phyloP scores from a whole-genome alignment of 257 asterid genomes.

The Thymus quinquecostatus region DNA sequence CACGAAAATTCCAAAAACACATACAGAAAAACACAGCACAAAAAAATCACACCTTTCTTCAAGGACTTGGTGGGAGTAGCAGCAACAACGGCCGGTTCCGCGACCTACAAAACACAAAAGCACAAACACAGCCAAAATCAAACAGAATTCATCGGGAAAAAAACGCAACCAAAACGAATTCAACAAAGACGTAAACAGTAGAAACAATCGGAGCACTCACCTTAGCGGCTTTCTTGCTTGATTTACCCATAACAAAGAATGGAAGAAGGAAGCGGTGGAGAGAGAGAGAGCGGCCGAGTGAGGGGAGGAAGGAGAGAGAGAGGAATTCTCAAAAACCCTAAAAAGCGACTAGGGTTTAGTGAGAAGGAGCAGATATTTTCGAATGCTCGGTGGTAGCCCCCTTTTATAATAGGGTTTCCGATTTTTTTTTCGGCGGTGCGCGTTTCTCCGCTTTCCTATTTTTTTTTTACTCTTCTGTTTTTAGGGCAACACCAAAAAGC shows the following conservation, averaged over 20 bases:
- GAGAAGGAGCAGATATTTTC: slow-evolving; percentile 23
- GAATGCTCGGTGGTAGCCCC: neutral
- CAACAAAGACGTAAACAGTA: neutral
- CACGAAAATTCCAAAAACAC: neutral
- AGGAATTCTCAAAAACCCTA: slow-evolving; percentile 33
- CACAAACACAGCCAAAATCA: neutral
- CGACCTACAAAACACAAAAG: slow-evolving; percentile 34
- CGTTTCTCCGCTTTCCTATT: neutral
- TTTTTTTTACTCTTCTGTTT: no score
- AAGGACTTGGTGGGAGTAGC: slow-evolving; percentile 45
- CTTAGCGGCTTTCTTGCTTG: slow-evolving; percentile 34
- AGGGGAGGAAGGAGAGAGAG: neutral
- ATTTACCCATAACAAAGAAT: slow-evolving; percentile 28
- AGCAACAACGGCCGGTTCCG: slow-evolving; percentile 27
- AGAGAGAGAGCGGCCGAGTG: slow-evolving; percentile 11
- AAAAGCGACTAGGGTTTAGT: slow-evolving; percentile 29
- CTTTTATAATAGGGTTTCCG: slow-evolving; percentile 36
- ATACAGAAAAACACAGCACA: neutral
- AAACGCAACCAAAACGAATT: neutral
- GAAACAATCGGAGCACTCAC: neutral
- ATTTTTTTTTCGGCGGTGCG: neutral
- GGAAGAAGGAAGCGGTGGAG: neutral
- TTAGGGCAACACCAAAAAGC: no score
- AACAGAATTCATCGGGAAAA: neutral
- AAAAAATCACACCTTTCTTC: slow-evolving; percentile 65